Conservation (phyloP, 176 grass and related monocot genomes). For the Coix lacrymajobi region DNA sequence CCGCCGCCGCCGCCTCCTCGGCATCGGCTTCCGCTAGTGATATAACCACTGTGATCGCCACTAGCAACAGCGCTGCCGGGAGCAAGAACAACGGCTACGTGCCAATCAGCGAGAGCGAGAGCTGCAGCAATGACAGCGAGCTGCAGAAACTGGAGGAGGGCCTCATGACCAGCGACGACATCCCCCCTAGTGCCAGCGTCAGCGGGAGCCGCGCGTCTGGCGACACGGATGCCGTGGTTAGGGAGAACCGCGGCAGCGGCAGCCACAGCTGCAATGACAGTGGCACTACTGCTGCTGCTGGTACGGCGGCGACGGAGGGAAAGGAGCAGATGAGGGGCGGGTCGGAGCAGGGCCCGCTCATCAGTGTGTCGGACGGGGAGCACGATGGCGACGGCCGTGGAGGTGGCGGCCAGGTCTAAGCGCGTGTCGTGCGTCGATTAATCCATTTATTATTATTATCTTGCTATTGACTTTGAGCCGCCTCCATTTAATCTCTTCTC, state of each 20-base stretch:
- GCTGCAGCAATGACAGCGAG: background rate
- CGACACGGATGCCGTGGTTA: background rate
- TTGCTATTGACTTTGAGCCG: conserved; percentile 32
- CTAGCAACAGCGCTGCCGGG: background rate
- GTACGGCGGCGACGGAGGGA: conserved; percentile 32
- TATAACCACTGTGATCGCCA: background rate
- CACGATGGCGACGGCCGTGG: conserved; percentile 43
- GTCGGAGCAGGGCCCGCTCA: conserved; percentile 31
- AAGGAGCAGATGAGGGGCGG: conserved; percentile 9
- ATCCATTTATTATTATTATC: background rate
- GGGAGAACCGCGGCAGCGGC: conserved; percentile 9
- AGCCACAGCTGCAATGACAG: background rate
- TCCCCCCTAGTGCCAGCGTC: background rate
- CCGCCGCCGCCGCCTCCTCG: background rate
- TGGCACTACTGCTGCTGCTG: conserved; percentile 12
- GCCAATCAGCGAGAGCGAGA: conserved; percentile 20
- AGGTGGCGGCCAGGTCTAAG: conserved; percentile 30
- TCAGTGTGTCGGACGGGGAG: conserved; percentile 36
- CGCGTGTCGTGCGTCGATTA: background rate
- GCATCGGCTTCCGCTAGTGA: background rate
- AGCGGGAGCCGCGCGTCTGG: background rate
- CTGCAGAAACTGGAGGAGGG: conserved; percentile 53
- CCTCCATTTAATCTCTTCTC: conserved; percentile 17
- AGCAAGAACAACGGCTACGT: conserved; percentile 31
- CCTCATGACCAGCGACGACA: background rate